A percentile compares a stretch with the other conserved stretches of the same genome.
These are phyloP conservation scores for Laburnicola sp. DNA, from an alignment of 2,329 filamentous ascomycete genomes.

Conservation along the genomic window DNA sequence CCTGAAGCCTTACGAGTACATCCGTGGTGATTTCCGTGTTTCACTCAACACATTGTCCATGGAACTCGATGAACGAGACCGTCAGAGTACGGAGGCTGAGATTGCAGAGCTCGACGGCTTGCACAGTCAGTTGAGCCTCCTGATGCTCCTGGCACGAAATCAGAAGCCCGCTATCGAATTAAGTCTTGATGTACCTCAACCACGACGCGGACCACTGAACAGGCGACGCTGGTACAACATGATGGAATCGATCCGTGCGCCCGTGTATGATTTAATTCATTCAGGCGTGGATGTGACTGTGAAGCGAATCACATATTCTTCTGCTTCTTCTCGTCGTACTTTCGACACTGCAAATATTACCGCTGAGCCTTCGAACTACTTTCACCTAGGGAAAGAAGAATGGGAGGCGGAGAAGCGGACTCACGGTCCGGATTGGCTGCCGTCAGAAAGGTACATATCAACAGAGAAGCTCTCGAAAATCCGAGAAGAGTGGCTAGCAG, in stretches of 20 bases:
- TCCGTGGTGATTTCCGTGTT: neutral
- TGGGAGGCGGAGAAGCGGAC: slow-evolving; percentile 3
- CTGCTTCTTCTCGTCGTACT: neutral
- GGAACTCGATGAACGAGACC: neutral
- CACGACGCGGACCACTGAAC: neutral
- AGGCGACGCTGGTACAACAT: slow-evolving; percentile 8
- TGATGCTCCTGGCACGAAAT: slow-evolving; percentile 2
- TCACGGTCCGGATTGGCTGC: slow-evolving; percentile 1
- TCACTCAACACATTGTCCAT: neutral
- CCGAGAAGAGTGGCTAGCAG: no score
- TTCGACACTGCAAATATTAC: neutral
- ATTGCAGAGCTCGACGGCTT: slow-evolving; percentile 4
- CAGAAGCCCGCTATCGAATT: neutral
- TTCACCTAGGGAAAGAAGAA: slow-evolving; percentile 2
- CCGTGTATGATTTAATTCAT: slow-evolving; percentile 9
- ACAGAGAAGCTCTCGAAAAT: slow-evolving; percentile 6
- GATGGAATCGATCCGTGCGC: slow-evolving; percentile 9
- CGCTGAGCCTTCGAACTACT: slow-evolving; percentile 4
- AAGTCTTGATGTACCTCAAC: neutral
- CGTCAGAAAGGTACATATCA: slow-evolving; percentile 1
- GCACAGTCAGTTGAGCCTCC: neutral
- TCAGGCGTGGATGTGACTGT: neutral
- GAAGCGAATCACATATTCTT: neutral
- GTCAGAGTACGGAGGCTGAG: slow-evolving; percentile 4
- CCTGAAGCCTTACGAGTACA: slow-evolving; percentile 4